Conservation (phyloP, 768 basidiomycete genomes). For the Krasilnikovozyma curviuscula region DNA sequence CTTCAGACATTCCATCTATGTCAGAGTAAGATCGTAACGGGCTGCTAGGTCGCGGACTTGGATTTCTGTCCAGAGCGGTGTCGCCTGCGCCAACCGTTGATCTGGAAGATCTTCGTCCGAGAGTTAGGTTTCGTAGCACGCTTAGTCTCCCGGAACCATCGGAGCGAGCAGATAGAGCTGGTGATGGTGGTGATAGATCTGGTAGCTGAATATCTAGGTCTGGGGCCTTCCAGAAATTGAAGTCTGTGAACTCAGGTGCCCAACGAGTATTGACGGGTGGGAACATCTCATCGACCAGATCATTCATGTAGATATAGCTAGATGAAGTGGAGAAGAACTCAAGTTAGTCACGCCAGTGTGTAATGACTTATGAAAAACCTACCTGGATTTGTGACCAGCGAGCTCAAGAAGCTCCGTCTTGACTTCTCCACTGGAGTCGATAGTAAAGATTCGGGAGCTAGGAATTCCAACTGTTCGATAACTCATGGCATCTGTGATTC, state of each 20-base stretch:
- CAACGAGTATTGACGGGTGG: slow-evolving; percentile 81
- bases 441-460: slow-evolving; percentile 81
- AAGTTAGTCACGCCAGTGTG: not conserved
- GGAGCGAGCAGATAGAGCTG: slow-evolving; percentile 80
- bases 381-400: slow-evolving; percentile 94
- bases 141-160: slow-evolving; percentile 42
- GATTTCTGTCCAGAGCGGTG: not conserved
- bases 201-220: slow-evolving; percentile 40
- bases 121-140: slow-evolving; percentile 25
- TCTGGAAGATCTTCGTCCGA: slow-evolving; percentile 27
- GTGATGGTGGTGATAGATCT: slow-evolving; percentile 52
- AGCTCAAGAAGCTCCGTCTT: slow-evolving; percentile 93
- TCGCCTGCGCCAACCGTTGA: slow-evolving; percentile 31
- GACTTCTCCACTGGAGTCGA: slow-evolving; percentile 82
- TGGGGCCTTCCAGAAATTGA: slow-evolving; percentile 89
- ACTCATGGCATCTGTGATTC: slow-evolving; percentile 95
- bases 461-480: slow-evolving; percentile 90
- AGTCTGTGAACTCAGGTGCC: slow-evolving; percentile 78
- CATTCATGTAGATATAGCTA: slow-evolving; percentile 96
- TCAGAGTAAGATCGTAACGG: not conserved
- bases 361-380: not conserved
- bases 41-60: slow-evolving; percentile 1
- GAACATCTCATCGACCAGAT: slow-evolving; percentile 99
- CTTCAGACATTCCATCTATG: not conserved
- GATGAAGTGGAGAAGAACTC: not conserved